Conservation (phyloP, 805 yeast genomes). For the Lipomyces oligophaga region DNA sequence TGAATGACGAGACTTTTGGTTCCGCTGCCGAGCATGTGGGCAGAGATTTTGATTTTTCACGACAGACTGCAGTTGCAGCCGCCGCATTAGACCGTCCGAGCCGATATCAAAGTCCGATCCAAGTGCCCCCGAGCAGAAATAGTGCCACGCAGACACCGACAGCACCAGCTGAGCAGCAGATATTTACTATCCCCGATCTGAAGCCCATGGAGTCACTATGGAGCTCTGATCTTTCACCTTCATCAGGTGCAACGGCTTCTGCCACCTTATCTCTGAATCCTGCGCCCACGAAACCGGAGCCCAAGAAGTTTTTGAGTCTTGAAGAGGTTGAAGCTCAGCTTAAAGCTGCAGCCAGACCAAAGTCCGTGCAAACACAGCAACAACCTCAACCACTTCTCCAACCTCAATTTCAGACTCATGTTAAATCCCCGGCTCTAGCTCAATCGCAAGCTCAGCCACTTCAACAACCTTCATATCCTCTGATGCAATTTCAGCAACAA, state of each 20-base stretch:
- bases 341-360: conserved; percentile 39
- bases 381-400: conserved; percentile 29
- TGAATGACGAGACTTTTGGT: conserved; percentile 79
- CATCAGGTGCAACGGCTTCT: not conserved
- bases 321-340: conserved; percentile 83
- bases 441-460: conserved; percentile 1
- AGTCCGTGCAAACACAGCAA: too few relatives aligned
- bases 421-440: conserved; percentile 5
- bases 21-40: conserved; percentile 46
- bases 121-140: not conserved
- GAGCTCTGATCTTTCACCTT: conserved; percentile 48
- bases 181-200: conserved; percentile 37
- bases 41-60: conserved; percentile 64
- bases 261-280: conserved; percentile 6
- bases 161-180: conserved; percentile 31
- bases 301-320: conserved; percentile 57
- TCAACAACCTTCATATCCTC: conserved; percentile 23
- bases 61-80: conserved; percentile 36
- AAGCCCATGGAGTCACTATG: conserved; percentile 72
- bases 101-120: conserved; percentile 33
- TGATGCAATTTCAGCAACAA: too few relatives aligned
- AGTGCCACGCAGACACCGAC: conserved; percentile 31
- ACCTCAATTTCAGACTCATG: conserved; percentile 18
- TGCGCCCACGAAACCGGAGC: conserved; percentile 27
- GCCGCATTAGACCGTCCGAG: conserved; percentile 33